Evolutionary conservation across 495 filamentous ascomycete species (phyloP).

Genomic region (Amorphotheca resinae): DNA sequence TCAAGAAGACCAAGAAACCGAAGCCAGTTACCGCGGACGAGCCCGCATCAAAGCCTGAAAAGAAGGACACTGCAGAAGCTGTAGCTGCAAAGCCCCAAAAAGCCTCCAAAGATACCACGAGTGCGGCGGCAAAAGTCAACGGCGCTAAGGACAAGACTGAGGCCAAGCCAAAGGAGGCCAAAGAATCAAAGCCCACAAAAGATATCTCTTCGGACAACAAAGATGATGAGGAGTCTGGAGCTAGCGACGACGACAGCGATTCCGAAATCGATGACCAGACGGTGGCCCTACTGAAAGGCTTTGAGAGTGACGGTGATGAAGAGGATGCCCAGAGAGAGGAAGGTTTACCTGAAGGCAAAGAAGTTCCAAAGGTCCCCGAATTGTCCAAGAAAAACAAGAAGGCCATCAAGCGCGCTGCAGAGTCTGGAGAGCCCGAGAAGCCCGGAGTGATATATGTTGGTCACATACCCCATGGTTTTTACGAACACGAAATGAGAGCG

Average conservation of each 20-base stretch:
- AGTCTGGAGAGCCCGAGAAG: constrained; percentile 27
- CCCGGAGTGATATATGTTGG: constrained; percentile 82
- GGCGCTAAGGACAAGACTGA: constrained; percentile 8
- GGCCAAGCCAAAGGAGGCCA: constrained; percentile 17
- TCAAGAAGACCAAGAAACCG: constrained; percentile 28
- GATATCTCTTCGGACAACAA: constrained; percentile 14
- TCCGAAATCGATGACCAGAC: constrained; percentile 53
- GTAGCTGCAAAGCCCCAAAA: constrained; percentile 16
- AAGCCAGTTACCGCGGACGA: constrained; percentile 19
- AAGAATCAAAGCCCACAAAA: constrained; percentile 13
- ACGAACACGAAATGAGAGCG: constrained; percentile 83
- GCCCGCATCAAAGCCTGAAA: constrained; percentile 20
- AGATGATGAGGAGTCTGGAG: constrained; percentile 9
- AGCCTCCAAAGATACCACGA: background rate
- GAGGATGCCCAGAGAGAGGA: constrained; percentile 41
- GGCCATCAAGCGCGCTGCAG: constrained; percentile 13
- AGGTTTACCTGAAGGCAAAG: constrained; percentile 41
- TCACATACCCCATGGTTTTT: constrained; percentile 88
- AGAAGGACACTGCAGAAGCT: constrained; percentile 18
- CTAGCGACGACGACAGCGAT: constrained; percentile 24
- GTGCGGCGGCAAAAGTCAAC: constrained; percentile 1
- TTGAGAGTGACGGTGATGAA: constrained; percentile 65
- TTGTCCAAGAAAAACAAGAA: constrained; percentile 33
- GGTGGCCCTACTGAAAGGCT: constrained; percentile 56
- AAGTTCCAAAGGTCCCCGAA: constrained; percentile 40